phyloP scores from a whole-genome alignment of 2,329 filamentous ascomycete species.

The Ploettnerulaceae sp. region DNA sequence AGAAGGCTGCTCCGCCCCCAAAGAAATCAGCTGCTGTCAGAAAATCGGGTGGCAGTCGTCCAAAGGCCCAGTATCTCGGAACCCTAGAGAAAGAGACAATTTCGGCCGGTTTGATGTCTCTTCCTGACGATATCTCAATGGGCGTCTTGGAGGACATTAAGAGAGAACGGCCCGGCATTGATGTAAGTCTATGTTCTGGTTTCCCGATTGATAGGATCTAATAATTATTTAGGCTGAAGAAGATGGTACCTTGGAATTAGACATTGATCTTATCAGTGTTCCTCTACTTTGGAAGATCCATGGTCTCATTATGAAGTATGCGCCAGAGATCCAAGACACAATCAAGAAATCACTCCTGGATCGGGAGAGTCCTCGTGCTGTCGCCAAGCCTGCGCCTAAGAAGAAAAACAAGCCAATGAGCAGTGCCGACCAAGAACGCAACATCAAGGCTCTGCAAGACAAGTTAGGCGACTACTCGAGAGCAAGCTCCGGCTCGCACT shows the following conservation, averaged over 20 bases:
- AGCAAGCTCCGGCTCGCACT: constrained; percentile 27
- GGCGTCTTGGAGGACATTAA: constrained; percentile 87
- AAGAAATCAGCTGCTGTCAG: constrained; percentile 39
- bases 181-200: constrained; percentile 39
- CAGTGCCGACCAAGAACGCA: constrained; percentile 64
- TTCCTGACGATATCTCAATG: constrained; percentile 73
- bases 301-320: constrained; percentile 45
- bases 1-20: constrained; percentile 33
- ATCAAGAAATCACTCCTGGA: constrained; percentile 24
- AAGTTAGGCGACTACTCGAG: constrained; percentile 46
- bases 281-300: constrained; percentile 51
- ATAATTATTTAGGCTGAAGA: constrained; percentile 36
- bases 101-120: constrained; percentile 74
- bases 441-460: constrained; percentile 58
- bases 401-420: constrained; percentile 73
- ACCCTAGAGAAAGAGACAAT: constrained; percentile 88
- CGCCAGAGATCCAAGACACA: constrained; percentile 42
- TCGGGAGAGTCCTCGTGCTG: constrained; percentile 30
- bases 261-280: constrained; percentile 54
- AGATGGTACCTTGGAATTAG: constrained; percentile 53
- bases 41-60: constrained; percentile 20
- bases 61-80: constrained; percentile 56
- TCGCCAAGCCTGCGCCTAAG: constrained; percentile 35
- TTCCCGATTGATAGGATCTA: constrained; percentile 20
- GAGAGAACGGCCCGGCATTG: constrained; percentile 69